Evolutionary conservation across 169 alveolate genomes (phyloP).

Genomic region (Plasmodium berghei): DNA sequence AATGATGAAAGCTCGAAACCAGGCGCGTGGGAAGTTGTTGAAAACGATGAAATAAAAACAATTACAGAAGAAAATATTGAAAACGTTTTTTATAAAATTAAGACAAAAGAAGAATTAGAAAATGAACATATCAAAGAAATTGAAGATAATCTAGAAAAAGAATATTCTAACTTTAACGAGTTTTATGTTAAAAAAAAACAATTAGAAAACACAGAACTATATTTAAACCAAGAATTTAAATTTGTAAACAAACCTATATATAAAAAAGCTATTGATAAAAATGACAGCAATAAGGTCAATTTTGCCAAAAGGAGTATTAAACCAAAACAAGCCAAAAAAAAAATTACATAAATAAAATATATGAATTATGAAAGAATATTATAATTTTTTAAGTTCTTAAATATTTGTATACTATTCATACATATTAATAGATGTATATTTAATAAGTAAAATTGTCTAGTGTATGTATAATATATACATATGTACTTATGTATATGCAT

Average conservation of each 20-base stretch:
- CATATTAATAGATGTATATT: too few relatives aligned
- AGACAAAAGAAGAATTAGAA: slow-evolving; percentile 57
- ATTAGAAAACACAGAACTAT: slow-evolving; percentile 62
- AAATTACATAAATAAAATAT: slow-evolving; percentile 11
- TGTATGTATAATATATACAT: too few relatives aligned
- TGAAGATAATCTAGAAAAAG: slow-evolving; percentile 43
- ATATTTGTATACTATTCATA: too few relatives aligned
- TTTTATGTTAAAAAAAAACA: slow-evolving; percentile 71
- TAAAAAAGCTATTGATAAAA: slow-evolving; percentile 59
- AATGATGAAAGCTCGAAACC: slow-evolving; percentile 49
- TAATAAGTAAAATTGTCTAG: too few relatives aligned
- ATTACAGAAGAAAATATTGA: slow-evolving; percentile 58
- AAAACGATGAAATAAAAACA: slow-evolving; percentile 13
- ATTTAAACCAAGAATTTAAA: slow-evolving; percentile 61
- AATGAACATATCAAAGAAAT: slow-evolving; percentile 24
- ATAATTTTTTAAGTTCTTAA: too few relatives aligned
- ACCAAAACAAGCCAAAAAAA: slow-evolving; percentile 42
- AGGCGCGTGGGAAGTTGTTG: slow-evolving; percentile 63
- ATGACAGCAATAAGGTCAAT: slow-evolving; percentile 43
- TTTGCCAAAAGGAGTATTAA: slow-evolving; percentile 62
- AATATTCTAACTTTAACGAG: slow-evolving; percentile 54
- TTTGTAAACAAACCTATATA: slow-evolving; percentile 69
- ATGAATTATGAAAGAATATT: too few relatives aligned
- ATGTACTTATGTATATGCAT: too few relatives aligned
- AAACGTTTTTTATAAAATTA: slow-evolving; percentile 55